Evolutionary conservation across 345 rosid species (phyloP).

Genomic region (Populus pruinosa): DNA sequence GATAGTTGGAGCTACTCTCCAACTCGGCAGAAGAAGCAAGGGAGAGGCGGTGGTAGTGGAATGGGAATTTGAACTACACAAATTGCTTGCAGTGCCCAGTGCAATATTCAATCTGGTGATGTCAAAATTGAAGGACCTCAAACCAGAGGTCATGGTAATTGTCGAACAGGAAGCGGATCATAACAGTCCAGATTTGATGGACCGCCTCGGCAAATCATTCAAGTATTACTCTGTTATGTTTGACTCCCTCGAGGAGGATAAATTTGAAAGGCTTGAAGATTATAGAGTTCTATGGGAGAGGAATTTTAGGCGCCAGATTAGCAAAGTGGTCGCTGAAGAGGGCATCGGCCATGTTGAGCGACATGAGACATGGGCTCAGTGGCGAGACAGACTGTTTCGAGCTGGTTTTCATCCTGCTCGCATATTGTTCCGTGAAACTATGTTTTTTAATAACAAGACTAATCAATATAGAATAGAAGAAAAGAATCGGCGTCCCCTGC

Average conservation of each 20-base stretch:
- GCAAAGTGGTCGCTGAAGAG: conserved; percentile 69
- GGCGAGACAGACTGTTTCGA: conserved; percentile 50
- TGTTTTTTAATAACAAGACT: too few relatives aligned
- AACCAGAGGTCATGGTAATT: conserved; percentile 66
- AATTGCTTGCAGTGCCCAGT: conserved; percentile 34
- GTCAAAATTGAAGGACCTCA: conserved; percentile 50
- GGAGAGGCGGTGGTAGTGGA: conserved; percentile 75
- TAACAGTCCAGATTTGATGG: conserved; percentile 59
- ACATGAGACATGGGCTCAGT: conserved; percentile 64
- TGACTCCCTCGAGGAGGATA: conserved; percentile 66
- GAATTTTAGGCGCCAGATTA: conserved; percentile 63
- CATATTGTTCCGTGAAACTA: too few relatives aligned
- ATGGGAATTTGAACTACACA: conserved; percentile 79
- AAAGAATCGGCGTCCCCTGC: too few relatives aligned
- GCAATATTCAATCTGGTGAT: conserved; percentile 50
- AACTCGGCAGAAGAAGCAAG: conserved; percentile 39
- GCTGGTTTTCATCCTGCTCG: conserved; percentile 55
- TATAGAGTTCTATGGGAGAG: conserved; percentile 61
- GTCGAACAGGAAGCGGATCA: conserved; percentile 89
- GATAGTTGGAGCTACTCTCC: conserved; percentile 79
- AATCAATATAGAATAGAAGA: too few relatives aligned
- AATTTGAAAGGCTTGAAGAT: conserved; percentile 32
- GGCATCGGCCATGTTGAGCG: conserved; percentile 70
- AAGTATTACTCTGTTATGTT: conserved; percentile 83
- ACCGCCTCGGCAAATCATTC: conserved; percentile 70